phyloP scores from a whole-genome alignment of 768 basidiomycete species.

The Leccinum variicolor region DNA sequence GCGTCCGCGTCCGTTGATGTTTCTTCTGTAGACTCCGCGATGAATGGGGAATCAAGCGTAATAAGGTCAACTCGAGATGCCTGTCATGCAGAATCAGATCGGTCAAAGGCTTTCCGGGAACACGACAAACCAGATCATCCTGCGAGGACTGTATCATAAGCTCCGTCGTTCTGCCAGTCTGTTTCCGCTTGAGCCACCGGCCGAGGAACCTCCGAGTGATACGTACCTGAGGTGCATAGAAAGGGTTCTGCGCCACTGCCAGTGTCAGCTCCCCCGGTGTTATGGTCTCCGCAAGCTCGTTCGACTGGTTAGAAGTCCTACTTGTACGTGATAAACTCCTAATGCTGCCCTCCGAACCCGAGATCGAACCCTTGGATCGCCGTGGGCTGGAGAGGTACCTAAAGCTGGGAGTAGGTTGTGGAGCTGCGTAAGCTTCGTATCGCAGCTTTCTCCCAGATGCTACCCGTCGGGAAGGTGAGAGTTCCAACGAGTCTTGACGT shows the following conservation, averaged over 20 bases:
- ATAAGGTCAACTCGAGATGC: slow-evolving; percentile 57
- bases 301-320: slow-evolving; percentile 21
- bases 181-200: slow-evolving; percentile 6
- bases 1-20: slow-evolving; percentile 10
- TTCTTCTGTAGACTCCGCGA: slow-evolving; percentile 40
- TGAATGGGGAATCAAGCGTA: slow-evolving; percentile 69
- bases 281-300: slow-evolving; percentile 24
- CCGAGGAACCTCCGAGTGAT: not conserved
- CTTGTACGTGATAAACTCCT: slow-evolving; percentile 31
- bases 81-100: slow-evolving; percentile 25
- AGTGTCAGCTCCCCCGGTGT: slow-evolving; percentile 33
- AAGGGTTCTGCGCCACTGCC: slow-evolving; percentile 17
- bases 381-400: slow-evolving; percentile 32
- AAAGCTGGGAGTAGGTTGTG: slow-evolving; percentile 48
- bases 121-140: slow-evolving; percentile 21
- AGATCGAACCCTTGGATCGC: slow-evolving; percentile 33
- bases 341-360: slow-evolving; percentile 33
- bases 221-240: slow-evolving; percentile 19
- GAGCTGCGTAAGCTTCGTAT: slow-evolving; percentile 69
- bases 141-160: not conserved
- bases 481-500: slow-evolving; percentile 15
- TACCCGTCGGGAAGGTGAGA: slow-evolving; percentile 24
- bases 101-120: not conserved
- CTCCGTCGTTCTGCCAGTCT: slow-evolving; percentile 8
- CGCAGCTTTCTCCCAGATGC: slow-evolving; percentile 50